These are phyloP conservation scores for Solanum boliviense DNA, from an alignment of 257 asterid species.

Conservation along the genomic window DNA sequence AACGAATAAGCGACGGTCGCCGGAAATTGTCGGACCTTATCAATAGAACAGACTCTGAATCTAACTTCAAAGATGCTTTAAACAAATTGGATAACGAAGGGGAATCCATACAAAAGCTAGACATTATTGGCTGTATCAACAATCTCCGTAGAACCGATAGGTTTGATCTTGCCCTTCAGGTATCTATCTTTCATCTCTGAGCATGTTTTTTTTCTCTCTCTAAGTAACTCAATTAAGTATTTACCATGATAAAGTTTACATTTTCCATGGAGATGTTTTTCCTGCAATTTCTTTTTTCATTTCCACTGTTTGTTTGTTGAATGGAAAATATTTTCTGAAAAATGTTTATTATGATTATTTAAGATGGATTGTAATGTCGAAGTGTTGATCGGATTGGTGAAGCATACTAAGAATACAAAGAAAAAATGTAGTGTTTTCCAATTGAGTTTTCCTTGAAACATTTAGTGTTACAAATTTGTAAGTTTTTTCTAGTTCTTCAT, in stretches of 20 bases:
- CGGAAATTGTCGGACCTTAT: constrained; percentile 11
- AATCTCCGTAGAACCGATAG: constrained; percentile 30
- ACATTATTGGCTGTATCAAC: constrained; percentile 17
- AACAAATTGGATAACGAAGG: constrained; percentile 29
- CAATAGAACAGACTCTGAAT: constrained; percentile 10
- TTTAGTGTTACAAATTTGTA: background rate
- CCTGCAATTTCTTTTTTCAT: background rate
- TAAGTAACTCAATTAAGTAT: background rate
- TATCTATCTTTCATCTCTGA: background rate
- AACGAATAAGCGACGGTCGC: constrained; percentile 8
- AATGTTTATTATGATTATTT: background rate
- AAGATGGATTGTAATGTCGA: background rate
- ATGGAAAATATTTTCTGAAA: background rate
- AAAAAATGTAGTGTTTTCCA: background rate
- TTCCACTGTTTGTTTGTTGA: background rate
- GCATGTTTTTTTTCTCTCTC: background rate
- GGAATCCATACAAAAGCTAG: constrained; percentile 7
- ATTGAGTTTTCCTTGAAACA: background rate
- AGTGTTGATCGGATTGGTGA: background rate
- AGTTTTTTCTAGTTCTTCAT: background rate
- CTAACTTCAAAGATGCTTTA: constrained; percentile 18
- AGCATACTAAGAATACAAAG: background rate
- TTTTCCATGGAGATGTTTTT: background rate
- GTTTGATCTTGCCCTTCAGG: constrained; percentile 49
- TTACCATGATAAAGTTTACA: background rate